Percentiles rank a stretch among this genome's conserved stretches.
phyloP scores from a whole-genome alignment of 305 asterid species.

The Coffea humblotiana region DNA sequence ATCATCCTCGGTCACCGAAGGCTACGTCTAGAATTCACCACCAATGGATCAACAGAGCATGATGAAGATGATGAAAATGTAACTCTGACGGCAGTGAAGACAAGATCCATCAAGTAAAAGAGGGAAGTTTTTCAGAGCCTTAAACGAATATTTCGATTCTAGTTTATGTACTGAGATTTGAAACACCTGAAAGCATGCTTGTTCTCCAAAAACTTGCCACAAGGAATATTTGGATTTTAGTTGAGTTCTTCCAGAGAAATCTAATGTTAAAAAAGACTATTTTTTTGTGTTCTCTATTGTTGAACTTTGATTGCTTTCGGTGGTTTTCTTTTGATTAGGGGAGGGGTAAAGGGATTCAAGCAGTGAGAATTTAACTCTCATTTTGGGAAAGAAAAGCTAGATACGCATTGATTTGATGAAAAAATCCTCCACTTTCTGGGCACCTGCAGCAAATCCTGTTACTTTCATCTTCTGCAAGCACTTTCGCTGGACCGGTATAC shows the following conservation, averaged over 20 bases:
- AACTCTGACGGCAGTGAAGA: not conserved
- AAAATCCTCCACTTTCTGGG: not conserved
- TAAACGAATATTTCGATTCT: conserved; percentile 30
- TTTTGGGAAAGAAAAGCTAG: not conserved
- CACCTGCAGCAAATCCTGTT: not conserved
- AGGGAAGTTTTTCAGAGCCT: conserved; percentile 32
- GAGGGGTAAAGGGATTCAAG: not conserved
- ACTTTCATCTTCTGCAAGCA: too few relatives aligned
- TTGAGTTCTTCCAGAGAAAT: not conserved
- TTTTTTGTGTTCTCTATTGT: not conserved
- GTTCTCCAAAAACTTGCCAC: not conserved
- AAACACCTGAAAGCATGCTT: not conserved
- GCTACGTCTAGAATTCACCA: conserved; percentile 37
- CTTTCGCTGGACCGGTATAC: too few relatives aligned
- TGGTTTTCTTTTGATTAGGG: not conserved
- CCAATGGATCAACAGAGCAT: conserved; percentile 16
- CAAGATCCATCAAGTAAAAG: conserved; percentile 24
- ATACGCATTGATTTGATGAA: not conserved
- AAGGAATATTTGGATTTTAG: too few relatives aligned
- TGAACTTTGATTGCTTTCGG: not conserved
- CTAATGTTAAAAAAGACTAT: not conserved
- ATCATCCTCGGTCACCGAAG: conserved; percentile 36
- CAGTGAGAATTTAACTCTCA: not conserved
- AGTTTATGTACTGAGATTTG: not conserved
- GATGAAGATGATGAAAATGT: not conserved